Percentiles rank a stretch among this genome's conserved stretches.
These are phyloP conservation scores for Pythium pyrilobum DNA, from an alignment of 352 stramenopile genomes.

Conservation along the genomic window DNA sequence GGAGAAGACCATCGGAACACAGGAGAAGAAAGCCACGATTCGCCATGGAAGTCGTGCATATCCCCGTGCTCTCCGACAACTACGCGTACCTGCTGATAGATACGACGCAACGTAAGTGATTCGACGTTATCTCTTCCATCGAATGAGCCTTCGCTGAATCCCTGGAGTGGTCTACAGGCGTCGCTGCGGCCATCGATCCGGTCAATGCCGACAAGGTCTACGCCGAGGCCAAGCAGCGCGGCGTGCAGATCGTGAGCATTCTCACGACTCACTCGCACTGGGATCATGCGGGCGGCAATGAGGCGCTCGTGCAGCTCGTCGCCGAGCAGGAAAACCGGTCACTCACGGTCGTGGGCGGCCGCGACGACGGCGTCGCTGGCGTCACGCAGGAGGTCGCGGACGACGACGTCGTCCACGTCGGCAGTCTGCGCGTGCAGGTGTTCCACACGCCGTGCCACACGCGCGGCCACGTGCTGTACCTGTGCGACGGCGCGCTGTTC, in stretches of 20 bases:
- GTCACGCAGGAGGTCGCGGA: conserved; percentile 53
- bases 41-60: conserved; percentile 61
- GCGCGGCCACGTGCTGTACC: conserved; percentile 81
- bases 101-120: conserved; percentile 25
- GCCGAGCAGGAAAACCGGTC: conserved; percentile 22
- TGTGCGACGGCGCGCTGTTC: conserved; percentile 75
- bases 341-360: conserved; percentile 69
- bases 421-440: conserved; percentile 41
- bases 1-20: neutral
- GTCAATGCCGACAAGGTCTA: conserved; percentile 83
- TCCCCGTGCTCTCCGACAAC: conserved; percentile 89
- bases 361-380: conserved; percentile 56
- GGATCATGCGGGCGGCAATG: conserved; percentile 89
- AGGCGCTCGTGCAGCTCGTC: conserved; percentile 51
- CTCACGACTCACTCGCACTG: conserved; percentile 91
- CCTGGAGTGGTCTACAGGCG: conserved; percentile 18
- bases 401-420: conserved; percentile 68
- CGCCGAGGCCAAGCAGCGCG: conserved; percentile 42
- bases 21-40: neutral
- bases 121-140: neutral
- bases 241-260: conserved; percentile 76
- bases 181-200: conserved; percentile 82
- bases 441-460: conserved; percentile 92
- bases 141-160: neutral
- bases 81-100: conserved; percentile 90